Conservation (phyloP, 495 filamentous ascomycete species). For the Talaromyces thailandensis region DNA sequence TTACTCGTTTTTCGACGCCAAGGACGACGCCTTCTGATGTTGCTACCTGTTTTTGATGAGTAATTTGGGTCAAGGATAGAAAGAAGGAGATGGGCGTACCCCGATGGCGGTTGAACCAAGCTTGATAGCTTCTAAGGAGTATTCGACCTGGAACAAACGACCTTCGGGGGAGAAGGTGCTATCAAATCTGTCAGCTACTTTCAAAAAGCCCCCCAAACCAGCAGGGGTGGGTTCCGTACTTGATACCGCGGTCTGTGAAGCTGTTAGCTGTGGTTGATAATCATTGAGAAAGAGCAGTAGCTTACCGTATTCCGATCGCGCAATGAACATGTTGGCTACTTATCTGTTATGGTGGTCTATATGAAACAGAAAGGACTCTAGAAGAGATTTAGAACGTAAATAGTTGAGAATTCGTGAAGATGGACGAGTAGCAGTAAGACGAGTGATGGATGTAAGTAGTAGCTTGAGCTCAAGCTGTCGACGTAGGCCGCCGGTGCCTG, state of each 20-base stretch:
- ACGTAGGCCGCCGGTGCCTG: constrained; percentile 10
- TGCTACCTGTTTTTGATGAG: constrained; percentile 51
- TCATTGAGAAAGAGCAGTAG: constrained; percentile 15
- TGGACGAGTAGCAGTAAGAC: not conserved
- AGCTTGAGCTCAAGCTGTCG: constrained; percentile 7
- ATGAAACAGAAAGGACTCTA: constrained; percentile 2
- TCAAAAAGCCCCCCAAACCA: not conserved
- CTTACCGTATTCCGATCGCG: constrained; percentile 98
- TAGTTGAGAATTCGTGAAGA: not conserved
- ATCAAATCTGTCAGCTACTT: constrained; percentile 4
- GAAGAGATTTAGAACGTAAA: not conserved
- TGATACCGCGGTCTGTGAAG: constrained; percentile 89
- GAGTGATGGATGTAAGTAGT: not conserved
- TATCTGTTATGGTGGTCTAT: constrained; percentile 8
- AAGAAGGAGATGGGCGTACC: constrained; percentile 36
- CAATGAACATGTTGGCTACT: constrained; percentile 86
- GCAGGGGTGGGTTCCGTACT: constrained; percentile 49
- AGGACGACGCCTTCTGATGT: constrained; percentile 90
- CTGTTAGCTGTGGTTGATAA: constrained; percentile 28
- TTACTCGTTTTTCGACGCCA: constrained; percentile 98
- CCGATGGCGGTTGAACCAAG: constrained; percentile 97
- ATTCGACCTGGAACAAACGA: constrained; percentile 99
- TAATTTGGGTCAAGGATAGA: constrained; percentile 10
- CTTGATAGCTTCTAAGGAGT: constrained; percentile 99
- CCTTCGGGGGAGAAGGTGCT: constrained; percentile 99